phyloP scores from a whole-genome alignment of 140 eudicot genomes.

The Flaveria floridana region DNA sequence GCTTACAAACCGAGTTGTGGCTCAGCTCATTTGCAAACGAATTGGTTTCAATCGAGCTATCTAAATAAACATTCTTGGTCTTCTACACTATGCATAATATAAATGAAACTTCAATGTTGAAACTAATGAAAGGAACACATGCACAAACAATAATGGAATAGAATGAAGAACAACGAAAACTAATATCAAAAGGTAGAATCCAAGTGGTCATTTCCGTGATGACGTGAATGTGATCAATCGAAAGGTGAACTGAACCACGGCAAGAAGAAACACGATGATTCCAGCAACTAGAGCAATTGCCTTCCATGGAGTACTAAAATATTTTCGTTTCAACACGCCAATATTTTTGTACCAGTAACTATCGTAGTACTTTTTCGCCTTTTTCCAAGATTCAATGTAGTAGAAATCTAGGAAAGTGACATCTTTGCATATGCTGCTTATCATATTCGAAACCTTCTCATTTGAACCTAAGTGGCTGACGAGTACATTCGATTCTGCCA shows the following conservation, averaged over 20 bases:
- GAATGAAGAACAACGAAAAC: no score
- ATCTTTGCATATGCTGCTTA: slow-evolving; percentile 30
- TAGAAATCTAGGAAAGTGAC: slow-evolving; percentile 12
- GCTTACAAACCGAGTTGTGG: no score
- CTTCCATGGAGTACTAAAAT: background rate
- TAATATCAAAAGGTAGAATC: no score
- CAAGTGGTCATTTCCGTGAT: background rate
- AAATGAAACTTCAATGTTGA: background rate
- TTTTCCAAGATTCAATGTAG: slow-evolving; percentile 13
- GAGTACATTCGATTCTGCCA: slow-evolving; percentile 16
- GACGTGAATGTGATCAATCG: background rate
- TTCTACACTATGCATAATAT: no score
- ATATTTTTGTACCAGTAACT: slow-evolving; percentile 22
- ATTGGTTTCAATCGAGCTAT: no score
- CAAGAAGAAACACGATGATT: background rate
- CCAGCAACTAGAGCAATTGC: slow-evolving; percentile 4
- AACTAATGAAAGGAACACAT: background rate
- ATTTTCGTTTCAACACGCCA: slow-evolving; percentile 10
- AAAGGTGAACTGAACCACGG: background rate
- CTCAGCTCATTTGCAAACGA: no score
- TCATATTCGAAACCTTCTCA: slow-evolving; percentile 27
- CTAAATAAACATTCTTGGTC: no score
- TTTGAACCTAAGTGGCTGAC: slow-evolving; percentile 22
- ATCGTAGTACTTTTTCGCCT: background rate
- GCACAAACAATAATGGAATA: background rate